Evolutionary conservation across 2,329 filamentous ascomycete species (phyloP).

Genomic region (Neonectria coccinea): DNA sequence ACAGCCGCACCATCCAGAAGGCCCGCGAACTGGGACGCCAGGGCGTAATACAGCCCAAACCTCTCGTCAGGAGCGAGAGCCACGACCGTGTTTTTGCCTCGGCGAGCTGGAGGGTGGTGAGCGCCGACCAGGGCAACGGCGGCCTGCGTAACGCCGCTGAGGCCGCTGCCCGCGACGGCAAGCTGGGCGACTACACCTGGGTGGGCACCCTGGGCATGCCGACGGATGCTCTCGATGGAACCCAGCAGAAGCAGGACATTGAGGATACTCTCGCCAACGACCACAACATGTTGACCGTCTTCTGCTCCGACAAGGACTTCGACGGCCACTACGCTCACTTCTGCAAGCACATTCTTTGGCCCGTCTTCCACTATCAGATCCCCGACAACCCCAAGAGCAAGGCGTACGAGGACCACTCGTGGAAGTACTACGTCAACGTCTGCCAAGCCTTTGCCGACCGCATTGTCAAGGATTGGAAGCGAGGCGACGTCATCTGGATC

Average conservation of each 20-base stretch:
- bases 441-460: conserved; percentile 94
- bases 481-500: conserved; percentile 92
- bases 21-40: conserved; percentile 68
- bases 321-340: conserved; percentile 96
- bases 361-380: conserved; percentile 97
- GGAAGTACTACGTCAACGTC: conserved; percentile 92
- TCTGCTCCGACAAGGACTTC: conserved; percentile 90
- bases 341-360: conserved; percentile 98
- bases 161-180: conserved; percentile 77
- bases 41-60: conserved; percentile 67
- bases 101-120: conserved; percentile 85
- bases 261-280: conserved; percentile 84
- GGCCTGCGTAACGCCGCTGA: conserved; percentile 90
- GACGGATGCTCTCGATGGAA: conserved; percentile 82
- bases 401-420: conserved; percentile 96
- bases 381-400: conserved; percentile 99
- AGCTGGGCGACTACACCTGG: conserved; percentile 83
- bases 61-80: conserved; percentile 67
- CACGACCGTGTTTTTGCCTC: conserved; percentile 78
- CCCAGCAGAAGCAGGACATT: conserved; percentile 83
- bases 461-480: conserved; percentile 92
- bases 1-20: conserved; percentile 68
- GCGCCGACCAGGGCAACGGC: conserved; percentile 91
- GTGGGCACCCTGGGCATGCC: conserved; percentile 95
- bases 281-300: conserved; percentile 85